Evolutionary conservation across 176 grass and related monocot genomes (phyloP).

Genomic region (Phyllostachys edulis): DNA sequence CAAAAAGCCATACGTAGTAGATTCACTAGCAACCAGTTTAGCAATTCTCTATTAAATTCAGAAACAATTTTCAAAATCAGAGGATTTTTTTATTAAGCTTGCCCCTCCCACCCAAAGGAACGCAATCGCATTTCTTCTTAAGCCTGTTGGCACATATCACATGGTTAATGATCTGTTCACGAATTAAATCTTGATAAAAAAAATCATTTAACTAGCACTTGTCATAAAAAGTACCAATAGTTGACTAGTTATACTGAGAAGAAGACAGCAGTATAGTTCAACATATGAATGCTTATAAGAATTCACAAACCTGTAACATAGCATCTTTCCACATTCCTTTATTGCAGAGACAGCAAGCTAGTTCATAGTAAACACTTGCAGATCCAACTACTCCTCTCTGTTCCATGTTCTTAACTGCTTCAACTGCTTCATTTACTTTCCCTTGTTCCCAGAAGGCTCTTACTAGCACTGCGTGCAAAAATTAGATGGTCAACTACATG

Average conservation of each 20-base stretch:
- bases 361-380: constrained; percentile 87
- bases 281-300: neutral
- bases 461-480: constrained; percentile 64
- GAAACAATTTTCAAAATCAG: neutral
- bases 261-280: neutral
- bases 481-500: constrained; percentile 2
- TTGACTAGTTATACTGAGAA: neutral
- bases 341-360: constrained; percentile 85
- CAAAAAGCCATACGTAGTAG: constrained; percentile 2
- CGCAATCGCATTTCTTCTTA: neutral
- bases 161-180: neutral
- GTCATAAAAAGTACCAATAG: neutral
- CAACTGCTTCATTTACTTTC: constrained; percentile 74
- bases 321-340: constrained; percentile 94
- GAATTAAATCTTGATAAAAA: neutral
- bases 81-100: neutral
- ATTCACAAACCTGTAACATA: constrained; percentile 64
- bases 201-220: neutral
- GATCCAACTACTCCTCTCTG: constrained; percentile 79
- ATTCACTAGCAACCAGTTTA: neutral
- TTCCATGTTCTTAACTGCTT: constrained; percentile 85
- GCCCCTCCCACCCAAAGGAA: neutral
- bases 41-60: neutral
- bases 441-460: constrained; percentile 85
- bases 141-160: neutral